These are phyloP conservation scores for Barnettozyma pratensis DNA, from an alignment of 805 yeast species.

Conservation along the genomic window DNA sequence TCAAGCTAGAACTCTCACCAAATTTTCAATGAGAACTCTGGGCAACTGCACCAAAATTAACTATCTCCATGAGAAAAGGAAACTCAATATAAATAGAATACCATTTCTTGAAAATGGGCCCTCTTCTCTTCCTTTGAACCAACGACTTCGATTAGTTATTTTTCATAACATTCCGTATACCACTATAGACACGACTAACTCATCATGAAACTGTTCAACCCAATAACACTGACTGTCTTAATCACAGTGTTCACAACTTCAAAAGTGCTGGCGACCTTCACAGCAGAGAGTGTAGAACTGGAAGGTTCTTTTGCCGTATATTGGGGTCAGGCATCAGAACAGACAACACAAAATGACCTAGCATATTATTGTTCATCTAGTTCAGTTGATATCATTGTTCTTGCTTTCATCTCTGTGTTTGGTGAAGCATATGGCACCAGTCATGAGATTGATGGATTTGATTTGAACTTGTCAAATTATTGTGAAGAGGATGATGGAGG, in stretches of 20 bases:
- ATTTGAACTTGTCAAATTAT: slow-evolving; percentile 50
- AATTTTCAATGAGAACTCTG: too few species aligned
- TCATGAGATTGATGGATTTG: slow-evolving; percentile 21
- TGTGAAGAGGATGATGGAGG: slow-evolving; percentile 34
- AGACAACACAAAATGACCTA: slow-evolving; percentile 37
- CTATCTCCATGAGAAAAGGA: too few species aligned
- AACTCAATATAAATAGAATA: too few species aligned
- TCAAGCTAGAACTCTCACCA: too few species aligned
- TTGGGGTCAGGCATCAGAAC: slow-evolving; percentile 71
- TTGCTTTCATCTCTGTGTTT: slow-evolving; percentile 49
- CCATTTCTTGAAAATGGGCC: too few species aligned
- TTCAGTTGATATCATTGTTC: slow-evolving; percentile 63
- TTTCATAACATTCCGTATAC: too few species aligned
- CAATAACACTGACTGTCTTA: not conserved
- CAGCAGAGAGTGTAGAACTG: not conserved
- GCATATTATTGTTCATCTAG: slow-evolving; percentile 56
- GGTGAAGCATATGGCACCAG: slow-evolving; percentile 9
- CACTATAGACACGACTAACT: not conserved
- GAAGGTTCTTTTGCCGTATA: slow-evolving; percentile 46
- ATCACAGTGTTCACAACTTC: not conserved
- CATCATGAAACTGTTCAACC: not conserved
- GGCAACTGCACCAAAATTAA: too few species aligned
- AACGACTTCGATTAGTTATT: too few species aligned
- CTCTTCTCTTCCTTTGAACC: too few species aligned
- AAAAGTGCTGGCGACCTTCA: not conserved